phyloP scores from a whole-genome alignment of 2,329 filamentous ascomycete species.

The Pseudonectria buxi region DNA sequence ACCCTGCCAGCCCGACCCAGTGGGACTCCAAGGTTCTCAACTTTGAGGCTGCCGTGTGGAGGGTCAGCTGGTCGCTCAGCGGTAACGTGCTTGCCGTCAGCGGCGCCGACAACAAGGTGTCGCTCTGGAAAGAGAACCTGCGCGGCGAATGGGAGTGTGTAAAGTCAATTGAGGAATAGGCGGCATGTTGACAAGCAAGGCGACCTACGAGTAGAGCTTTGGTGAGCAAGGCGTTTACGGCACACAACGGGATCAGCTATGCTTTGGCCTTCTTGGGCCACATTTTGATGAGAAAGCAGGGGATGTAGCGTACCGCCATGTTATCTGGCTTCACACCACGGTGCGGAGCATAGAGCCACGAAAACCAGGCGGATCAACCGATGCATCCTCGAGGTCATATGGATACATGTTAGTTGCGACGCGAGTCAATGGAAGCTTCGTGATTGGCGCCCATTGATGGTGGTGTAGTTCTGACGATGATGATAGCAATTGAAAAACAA shows the following conservation, averaged over 20 bases:
- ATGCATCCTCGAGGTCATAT: too few relatives aligned
- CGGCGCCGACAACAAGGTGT: conserved; percentile 93
- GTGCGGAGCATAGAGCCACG: too few relatives aligned
- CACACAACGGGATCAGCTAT: conserved; percentile 22
- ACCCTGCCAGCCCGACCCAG: conserved; percentile 52
- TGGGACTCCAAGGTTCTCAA: conserved; percentile 83
- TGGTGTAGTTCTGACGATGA: too few relatives aligned
- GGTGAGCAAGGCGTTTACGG: conserved; percentile 31
- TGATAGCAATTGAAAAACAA: too few relatives aligned
- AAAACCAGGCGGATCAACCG: too few relatives aligned
- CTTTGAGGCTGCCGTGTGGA: conserved; percentile 88
- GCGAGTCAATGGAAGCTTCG: too few relatives aligned
- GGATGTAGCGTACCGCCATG: too few relatives aligned
- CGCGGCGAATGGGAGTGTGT: conserved; percentile 96
- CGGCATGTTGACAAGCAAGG: conserved; percentile 86
- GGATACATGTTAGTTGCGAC: too few relatives aligned
- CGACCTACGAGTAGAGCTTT: conserved; percentile 40
- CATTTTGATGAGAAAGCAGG: conserved; percentile 6
- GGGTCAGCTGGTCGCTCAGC: conserved; percentile 95
- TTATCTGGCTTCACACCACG: too few relatives aligned
- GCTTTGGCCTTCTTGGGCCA: conserved; percentile 14
- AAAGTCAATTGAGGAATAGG: conserved; percentile 87
- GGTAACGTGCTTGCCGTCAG: conserved; percentile 94
- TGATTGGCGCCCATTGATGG: too few relatives aligned
- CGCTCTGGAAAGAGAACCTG: conserved; percentile 96